These are phyloP conservation scores for Neoboletus magnificus DNA, from an alignment of 768 basidiomycete genomes.

Conservation along the genomic window DNA sequence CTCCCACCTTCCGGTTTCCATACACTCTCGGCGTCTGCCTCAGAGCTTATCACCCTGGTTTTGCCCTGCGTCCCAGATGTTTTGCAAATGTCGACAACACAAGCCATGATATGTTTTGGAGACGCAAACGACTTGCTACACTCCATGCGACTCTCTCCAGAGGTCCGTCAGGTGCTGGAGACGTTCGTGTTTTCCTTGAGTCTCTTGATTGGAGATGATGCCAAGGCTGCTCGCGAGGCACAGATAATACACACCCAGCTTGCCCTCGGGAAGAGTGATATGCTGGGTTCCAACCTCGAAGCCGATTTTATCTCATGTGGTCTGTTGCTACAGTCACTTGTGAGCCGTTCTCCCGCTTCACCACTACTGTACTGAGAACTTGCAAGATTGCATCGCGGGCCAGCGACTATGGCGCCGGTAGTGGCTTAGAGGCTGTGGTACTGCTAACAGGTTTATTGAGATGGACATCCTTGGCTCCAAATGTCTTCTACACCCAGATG, in stretches of 20 bases:
- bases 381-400: constrained; percentile 56
- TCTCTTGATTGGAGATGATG: constrained; percentile 64
- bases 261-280: constrained; percentile 54
- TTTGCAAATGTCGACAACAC: constrained; percentile 57
- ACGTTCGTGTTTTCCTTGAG: constrained; percentile 56
- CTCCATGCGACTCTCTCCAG: constrained; percentile 48
- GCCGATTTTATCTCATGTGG: constrained; percentile 64
- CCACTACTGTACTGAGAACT: neutral
- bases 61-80: constrained; percentile 59
- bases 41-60: constrained; percentile 61
- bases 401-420: constrained; percentile 61
- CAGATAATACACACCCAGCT: constrained; percentile 70
- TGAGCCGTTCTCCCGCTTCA: constrained; percentile 30
- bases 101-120: constrained; percentile 47
- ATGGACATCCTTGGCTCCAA: constrained; percentile 62
- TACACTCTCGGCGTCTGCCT: constrained; percentile 53
- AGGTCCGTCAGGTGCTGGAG: constrained; percentile 57
- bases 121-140: constrained; percentile 56
- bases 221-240: constrained; percentile 64
- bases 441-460: constrained; percentile 54
- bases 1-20: constrained; percentile 52
- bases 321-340: constrained; percentile 59
- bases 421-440: constrained; percentile 47
- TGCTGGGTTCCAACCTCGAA: constrained; percentile 55
- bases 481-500: constrained; percentile 65